These are phyloP conservation scores for Clausena lansium DNA, from an alignment of 345 rosid genomes.

Conservation along the genomic window DNA sequence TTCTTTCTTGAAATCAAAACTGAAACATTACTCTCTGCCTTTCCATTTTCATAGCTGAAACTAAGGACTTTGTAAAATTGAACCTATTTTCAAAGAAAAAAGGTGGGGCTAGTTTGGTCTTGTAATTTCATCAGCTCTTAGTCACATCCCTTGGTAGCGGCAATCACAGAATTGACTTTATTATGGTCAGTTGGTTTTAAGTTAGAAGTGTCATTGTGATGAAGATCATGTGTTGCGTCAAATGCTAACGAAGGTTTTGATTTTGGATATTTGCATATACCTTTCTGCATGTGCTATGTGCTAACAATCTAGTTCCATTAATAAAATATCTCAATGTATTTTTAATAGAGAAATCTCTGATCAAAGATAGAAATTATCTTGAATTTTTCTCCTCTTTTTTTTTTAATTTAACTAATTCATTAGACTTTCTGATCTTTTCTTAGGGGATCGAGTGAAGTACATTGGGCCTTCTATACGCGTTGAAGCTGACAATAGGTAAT, in stretches of 20 bases:
- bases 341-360: too few species aligned
- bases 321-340: too few species aligned
- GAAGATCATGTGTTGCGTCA: background rate
- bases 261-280: background rate
- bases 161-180: background rate
- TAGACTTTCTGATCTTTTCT: conserved; percentile 4
- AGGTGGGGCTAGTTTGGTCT: background rate
- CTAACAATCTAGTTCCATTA: background rate
- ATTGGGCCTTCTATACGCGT: conserved; percentile 52
- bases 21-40: background rate
- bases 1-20: background rate
- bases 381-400: background rate
- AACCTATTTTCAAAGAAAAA: background rate
- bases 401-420: background rate
- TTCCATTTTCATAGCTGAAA: background rate
- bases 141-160: background rate
- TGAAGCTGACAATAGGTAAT: conserved; percentile 72
- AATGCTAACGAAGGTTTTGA: background rate
- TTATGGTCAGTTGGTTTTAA: background rate
- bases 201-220: background rate
- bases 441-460: conserved; percentile 94
- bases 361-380: background rate
- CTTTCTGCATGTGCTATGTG: background rate
- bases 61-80: background rate
- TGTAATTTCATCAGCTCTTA: background rate